Base-by-base conservation (phyloP, 306 rosid species). In the Castanospermum australe region DNA sequence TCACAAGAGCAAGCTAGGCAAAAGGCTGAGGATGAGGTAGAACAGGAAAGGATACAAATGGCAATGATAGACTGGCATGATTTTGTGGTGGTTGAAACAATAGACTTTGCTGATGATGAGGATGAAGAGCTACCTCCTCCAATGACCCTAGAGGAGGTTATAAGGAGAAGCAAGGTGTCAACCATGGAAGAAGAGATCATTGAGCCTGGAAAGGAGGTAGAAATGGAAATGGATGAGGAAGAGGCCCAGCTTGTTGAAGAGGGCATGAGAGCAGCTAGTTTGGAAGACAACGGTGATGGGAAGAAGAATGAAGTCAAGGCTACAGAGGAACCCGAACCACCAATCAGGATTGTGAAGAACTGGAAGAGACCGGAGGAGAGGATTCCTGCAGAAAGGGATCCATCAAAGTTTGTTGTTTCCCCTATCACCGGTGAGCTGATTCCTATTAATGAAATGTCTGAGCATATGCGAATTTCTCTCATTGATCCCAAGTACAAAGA, bases 21-120 rank as follows among this genome's bases (percentile, higher is more conserved):
- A 83, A 92, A 92, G 83, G 98, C 94, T 13, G 97, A 92, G 80
- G 94, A 92, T 85, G 98, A 95, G 81, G 87, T 92, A 84, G 97
- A 92, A 84, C 99, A 91, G 86, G 99, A 95, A 86, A 91, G 96
- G 80, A 14, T 89, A 51, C 92, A 91, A 41, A 95, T 95, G 99
- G 97, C 96, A 30, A 95, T 95, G 99, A 95, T 95, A 80, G 99
- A 95, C 84, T 95, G 99, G 98, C 98, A 95, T 89, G 99, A 95
- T 84, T 92, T 95, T 95, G 98, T 91, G 47, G 98, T 92, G 87
- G 98, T 95, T 75, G 98, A 95, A 79, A 61, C 92, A 2, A 92
- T 95, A 72, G 99, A 95, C 75, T 95, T 95, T 88, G 98, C 82
- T 55, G 98, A 95, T 44, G 99, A 95, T 32, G 98, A 95, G 93